phyloP scores from a whole-genome alignment of 148 eudicot species.

The Vaccinium corymbosum region DNA sequence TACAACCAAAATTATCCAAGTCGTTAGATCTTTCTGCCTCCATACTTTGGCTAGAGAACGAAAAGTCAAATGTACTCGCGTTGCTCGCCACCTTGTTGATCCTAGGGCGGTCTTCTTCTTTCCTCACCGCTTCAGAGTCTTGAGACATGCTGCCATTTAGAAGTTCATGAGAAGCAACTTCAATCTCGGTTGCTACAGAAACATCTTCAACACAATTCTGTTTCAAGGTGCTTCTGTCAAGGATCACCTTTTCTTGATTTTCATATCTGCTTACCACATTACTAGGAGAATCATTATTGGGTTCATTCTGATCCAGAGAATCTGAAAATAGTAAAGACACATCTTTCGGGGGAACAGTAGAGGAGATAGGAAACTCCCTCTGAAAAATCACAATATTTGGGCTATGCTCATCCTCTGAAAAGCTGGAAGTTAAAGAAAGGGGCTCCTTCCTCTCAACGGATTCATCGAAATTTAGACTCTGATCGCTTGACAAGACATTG shows the following conservation, averaged over 20 bases:
- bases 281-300: conserved; percentile 29
- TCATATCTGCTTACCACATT: conserved; percentile 15
- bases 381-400: conserved; percentile 23
- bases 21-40: conserved; percentile 37
- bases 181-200: conserved; percentile 38
- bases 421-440: conserved; percentile 40
- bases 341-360: conserved; percentile 25
- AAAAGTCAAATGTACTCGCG: conserved; percentile 29
- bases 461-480: conserved; percentile 22
- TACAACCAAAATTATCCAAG: conserved; percentile 37
- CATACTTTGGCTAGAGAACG: conserved; percentile 23
- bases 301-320: conserved; percentile 33
- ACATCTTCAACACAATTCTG: conserved; percentile 35
- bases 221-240: conserved; percentile 20
- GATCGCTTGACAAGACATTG: conserved; percentile 24
- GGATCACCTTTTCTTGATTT: conserved; percentile 30
- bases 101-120: conserved; percentile 32
- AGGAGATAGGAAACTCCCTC: conserved; percentile 22
- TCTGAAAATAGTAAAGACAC: conserved; percentile 32
- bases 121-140: conserved; percentile 36
- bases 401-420: conserved; percentile 38
- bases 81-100: conserved; percentile 33
- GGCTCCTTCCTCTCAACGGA: conserved; percentile 29
- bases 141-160: conserved; percentile 20
- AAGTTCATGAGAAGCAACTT: conserved; percentile 33